A percentile compares a stretch with the other conserved stretches of the same genome.
phyloP scores from a whole-genome alignment of 2,329 filamentous ascomycete species.

The Cordyceps tenuipes region DNA sequence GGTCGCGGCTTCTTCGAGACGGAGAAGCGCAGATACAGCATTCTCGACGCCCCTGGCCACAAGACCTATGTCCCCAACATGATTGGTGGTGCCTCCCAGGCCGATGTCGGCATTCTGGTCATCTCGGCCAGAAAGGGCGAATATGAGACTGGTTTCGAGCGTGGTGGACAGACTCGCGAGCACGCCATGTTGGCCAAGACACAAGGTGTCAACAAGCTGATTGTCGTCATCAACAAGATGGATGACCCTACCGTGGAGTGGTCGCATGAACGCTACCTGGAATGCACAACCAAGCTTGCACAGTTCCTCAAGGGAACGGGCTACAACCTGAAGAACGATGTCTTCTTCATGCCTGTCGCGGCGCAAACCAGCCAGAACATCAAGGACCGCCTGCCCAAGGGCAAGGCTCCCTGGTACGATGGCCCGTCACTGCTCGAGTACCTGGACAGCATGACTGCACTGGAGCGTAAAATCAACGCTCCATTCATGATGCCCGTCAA shows the following conservation, averaged over 20 bases:
- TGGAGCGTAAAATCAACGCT: conserved; percentile 93
- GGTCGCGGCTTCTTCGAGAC: conserved; percentile 95
- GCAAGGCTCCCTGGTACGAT: conserved; percentile 71
- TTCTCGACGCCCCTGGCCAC: conserved; percentile 92
- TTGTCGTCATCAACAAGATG: conserved; percentile 99
- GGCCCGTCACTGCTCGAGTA: conserved; percentile 91
- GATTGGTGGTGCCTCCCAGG: conserved; percentile 92
- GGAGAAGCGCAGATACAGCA: conserved; percentile 90
- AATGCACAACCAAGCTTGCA: conserved; percentile 82
- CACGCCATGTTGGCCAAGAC: conserved; percentile 98
- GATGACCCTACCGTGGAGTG: conserved; percentile 94
- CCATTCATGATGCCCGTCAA: conserved; percentile 99
- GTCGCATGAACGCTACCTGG: conserved; percentile 86
- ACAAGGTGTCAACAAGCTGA: conserved; percentile 92
- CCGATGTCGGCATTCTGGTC: conserved; percentile 89
- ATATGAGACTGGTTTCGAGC: conserved; percentile 96
- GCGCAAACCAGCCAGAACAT: conserved; percentile 81
- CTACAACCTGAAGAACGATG: conserved; percentile 88
- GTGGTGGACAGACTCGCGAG: conserved; percentile 93
- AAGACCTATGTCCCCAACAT: conserved; percentile 98
- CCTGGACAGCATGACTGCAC: conserved; percentile 83
- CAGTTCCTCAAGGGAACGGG: conserved; percentile 86
- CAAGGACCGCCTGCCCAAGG: conserved; percentile 76
- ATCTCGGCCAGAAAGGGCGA: conserved; percentile 96
- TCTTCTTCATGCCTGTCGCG: conserved; percentile 93